These are phyloP conservation scores for Gossypium schwendimanii DNA, from an alignment of 441 rosid species.

Conservation along the genomic window DNA sequence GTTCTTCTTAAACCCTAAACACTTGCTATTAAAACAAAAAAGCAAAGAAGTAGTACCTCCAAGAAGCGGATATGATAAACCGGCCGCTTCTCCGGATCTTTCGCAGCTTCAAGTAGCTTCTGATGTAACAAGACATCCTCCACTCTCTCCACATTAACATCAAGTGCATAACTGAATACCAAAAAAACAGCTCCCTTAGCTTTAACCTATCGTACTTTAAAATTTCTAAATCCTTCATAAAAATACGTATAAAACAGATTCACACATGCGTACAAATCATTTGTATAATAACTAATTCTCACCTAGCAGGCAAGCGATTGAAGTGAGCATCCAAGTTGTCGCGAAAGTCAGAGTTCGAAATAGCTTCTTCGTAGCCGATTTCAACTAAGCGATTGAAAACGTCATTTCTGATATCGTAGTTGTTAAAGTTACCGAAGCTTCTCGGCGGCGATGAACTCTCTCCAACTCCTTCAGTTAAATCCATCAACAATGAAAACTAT, in stretches of 20 bases:
- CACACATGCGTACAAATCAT: not conserved
- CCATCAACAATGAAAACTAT: conserved; percentile 30
- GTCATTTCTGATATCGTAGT: conserved; percentile 43
- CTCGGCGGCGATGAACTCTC: conserved; percentile 78
- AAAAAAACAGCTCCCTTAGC: not conserved
- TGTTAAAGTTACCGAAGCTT: conserved; percentile 35
- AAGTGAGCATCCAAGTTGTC: conserved; percentile 53
- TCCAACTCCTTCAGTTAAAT: conserved; percentile 67
- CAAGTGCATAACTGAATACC: conserved; percentile 49
- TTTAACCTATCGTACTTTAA: not conserved
- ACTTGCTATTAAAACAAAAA: not conserved
- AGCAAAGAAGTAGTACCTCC: conserved; percentile 37
- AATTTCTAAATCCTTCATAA: not conserved
- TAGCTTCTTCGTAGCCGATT: conserved; percentile 38
- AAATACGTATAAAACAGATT: not conserved
- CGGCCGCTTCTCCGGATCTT: conserved; percentile 52
- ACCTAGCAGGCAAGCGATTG: conserved; percentile 63
- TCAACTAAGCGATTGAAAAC: conserved; percentile 54
- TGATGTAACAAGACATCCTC: conserved; percentile 58
- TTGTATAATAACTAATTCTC: not conserved
- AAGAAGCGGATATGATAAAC: conserved; percentile 52
- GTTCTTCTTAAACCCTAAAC: not conserved
- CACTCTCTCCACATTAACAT: conserved; percentile 62
- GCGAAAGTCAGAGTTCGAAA: conserved; percentile 47
- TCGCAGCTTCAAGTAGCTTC: conserved; percentile 49